phyloP scores from a whole-genome alignment of 495 filamentous ascomycete genomes.

The Trichocladium antarcticum region DNA sequence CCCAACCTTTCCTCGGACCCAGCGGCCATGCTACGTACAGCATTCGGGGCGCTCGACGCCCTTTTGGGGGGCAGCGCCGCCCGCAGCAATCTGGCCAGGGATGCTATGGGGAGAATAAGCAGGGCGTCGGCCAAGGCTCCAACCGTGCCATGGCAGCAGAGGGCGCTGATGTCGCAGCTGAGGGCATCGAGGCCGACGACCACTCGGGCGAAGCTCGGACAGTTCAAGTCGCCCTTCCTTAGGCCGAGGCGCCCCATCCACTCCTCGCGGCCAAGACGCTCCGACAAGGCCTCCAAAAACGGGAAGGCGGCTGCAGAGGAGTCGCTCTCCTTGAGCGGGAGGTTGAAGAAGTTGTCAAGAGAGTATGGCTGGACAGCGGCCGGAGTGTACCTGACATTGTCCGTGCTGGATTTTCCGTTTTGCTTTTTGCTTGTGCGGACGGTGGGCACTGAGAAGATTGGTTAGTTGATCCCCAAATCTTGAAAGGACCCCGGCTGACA shows the following conservation, averaged over 20 bases:
- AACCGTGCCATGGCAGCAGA: slow-evolving; percentile 4
- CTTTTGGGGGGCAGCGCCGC: slow-evolving; percentile 6
- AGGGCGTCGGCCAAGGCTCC: slow-evolving; percentile 4
- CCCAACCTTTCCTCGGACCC: not conserved
- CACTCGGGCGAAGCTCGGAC: not conserved
- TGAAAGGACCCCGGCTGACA: not conserved
- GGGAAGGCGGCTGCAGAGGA: slow-evolving; percentile 18
- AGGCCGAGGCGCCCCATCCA: slow-evolving; percentile 20
- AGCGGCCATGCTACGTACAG: slow-evolving; percentile 15
- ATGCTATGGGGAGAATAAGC: not conserved
- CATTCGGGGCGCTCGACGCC: slow-evolving; percentile 15
- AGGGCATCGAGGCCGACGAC: slow-evolving; percentile 1
- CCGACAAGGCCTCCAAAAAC: not conserved
- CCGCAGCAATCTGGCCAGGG: not conserved
- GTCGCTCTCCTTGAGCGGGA: slow-evolving; percentile 49
- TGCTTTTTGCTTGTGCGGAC: slow-evolving; percentile 78
- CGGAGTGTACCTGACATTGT: slow-evolving; percentile 78
- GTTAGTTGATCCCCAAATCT: slow-evolving; percentile 24
- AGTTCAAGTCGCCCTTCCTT: slow-evolving; percentile 3
- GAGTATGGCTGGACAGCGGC: slow-evolving; percentile 93
- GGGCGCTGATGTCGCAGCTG: slow-evolving; percentile 16
- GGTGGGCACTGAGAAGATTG: slow-evolving; percentile 77
- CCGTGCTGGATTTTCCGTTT: slow-evolving; percentile 85
- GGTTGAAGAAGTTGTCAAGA: slow-evolving; percentile 69
- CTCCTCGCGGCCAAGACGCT: slow-evolving; percentile 14